phyloP scores from a whole-genome alignment of 2,329 filamentous ascomycete species.

The Periconia sp. region DNA sequence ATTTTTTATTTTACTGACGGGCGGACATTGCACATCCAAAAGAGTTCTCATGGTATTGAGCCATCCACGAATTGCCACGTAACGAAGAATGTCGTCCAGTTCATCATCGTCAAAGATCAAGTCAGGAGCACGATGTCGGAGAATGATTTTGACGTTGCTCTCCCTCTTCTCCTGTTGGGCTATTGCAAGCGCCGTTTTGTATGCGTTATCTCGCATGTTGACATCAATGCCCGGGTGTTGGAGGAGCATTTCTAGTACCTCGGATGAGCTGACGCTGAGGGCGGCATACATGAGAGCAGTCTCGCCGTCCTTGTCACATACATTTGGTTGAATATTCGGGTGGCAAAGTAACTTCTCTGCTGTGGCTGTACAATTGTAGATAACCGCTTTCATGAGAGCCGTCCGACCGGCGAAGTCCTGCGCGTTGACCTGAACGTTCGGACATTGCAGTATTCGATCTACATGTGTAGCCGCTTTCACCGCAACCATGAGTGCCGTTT shows the following conservation, averaged over 20 bases:
- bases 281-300: neutral
- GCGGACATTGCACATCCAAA: too few relatives aligned
- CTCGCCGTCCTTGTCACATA: neutral
- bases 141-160: too few relatives aligned
- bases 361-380: neutral
- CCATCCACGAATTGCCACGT: too few relatives aligned
- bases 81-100: too few relatives aligned
- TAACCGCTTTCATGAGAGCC: neutral
- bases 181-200: neutral
- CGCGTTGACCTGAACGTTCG: slow-evolving; percentile 1
- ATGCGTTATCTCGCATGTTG: neutral
- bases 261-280: neutral
- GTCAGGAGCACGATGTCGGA: too few relatives aligned
- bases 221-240: neutral
- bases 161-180: too few relatives aligned
- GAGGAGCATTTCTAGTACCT: neutral
- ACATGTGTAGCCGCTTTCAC: neutral
- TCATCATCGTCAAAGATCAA: too few relatives aligned
- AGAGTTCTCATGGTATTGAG: too few relatives aligned
- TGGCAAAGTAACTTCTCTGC: neutral
- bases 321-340: neutral
- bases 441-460: neutral
- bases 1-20: too few relatives aligned
- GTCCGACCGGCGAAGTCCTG: neutral
- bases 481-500: neutral